Evolutionary conservation across 345 rosid genomes (phyloP), one percentile per base, ranked within the genome.

Genomic region (Luvunga scandens): DNA sequence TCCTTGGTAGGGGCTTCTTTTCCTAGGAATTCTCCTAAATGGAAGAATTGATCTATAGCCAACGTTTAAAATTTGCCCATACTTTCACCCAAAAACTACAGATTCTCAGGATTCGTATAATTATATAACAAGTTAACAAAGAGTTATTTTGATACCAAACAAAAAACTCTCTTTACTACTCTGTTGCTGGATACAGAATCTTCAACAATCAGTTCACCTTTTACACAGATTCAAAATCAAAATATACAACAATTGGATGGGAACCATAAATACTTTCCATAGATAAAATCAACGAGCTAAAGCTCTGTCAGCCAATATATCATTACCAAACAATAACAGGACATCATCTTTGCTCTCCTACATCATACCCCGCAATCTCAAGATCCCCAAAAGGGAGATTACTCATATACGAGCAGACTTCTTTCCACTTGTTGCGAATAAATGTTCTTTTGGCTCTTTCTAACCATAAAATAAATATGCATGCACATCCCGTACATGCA

Each of bases 401-500:
- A 18, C 25, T 27, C 33, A 28, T 34, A 73, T 45, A 77, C 61
- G 34, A 56, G 31, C 27, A 73, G 30, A n/a, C 2, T 59, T 75
- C 39, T 50, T 24, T 66, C 9, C 4, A 31, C 72, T 81, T 63
- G 68, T 76, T 76, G 76, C 64, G 24, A 27, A 77, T 77, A 25
- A 72, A 27, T 73, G 69, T 72, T 72, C 56, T 13, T 75, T 63
- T 63, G 36, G 27, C 45, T 36, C 61, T n/a, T 57, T 73, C 48
- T 21, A 34, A 71, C 24, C 56, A 59, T 68, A 79, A 79, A 80
- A 75, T 38, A 33, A 85, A 75, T 85, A 81, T 76, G 79, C 80
- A 84, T 84, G 85, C 80, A 72, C 56, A 25, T 72, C 80, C 68
- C 30, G 16, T 67, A 66, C 88, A 81, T 80, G 85, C 89, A 89